Evolutionary conservation across 2,329 filamentous ascomycete species (phyloP), one percentile per base, ranked within the genome.

Genomic region (Apiospora aurea): DNA sequence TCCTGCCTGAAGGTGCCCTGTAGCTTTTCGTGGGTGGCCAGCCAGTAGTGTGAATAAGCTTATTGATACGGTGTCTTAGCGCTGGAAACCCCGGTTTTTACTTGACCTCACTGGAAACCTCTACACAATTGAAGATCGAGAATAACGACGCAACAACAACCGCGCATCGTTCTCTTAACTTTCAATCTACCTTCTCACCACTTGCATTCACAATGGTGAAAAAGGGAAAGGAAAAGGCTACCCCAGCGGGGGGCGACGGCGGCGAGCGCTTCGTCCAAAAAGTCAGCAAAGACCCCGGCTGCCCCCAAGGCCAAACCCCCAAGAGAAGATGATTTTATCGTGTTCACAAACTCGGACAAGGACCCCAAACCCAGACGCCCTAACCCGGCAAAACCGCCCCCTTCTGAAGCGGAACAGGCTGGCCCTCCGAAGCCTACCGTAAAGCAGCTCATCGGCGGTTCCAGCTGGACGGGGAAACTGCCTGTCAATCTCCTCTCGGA

Each of bases 391-490:
- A 77, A 78, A 43, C 34, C 71, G 5, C 73, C 74, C 74, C 38
- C 78, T 71, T 71, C 76, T 76, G 75, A 83, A 80, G 70, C 80
- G 79, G 73, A 81, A 18, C 76, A 81, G 2, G 74, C 79, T 2
- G 86, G 82, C 0, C 87, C 87, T 4, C 88, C 88, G 0, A 90
- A 91, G 76, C 90, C 89, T 18, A 91, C 91, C 1, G 88, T 88
- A 64, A 92, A 92, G 82, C 94, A 97, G 77, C 85, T 99, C 75
- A 97, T 99, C 79, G 96, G 95, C 57, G 96, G 96, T 68, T 91
- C 94, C 72, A 98, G 95, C 76, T 99, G 96, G 96, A 99, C 96
- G 0, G 96, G 96, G 53, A 99, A 99, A 81, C 85, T 99, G 44
- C 96, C 96, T 1, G 93, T 98, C 75, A 98, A 97, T 80, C 88